These are phyloP conservation scores for Arthrobotrys megalospora DNA, from an alignment of 2,329 filamentous ascomycete genomes.

Conservation along the genomic window DNA sequence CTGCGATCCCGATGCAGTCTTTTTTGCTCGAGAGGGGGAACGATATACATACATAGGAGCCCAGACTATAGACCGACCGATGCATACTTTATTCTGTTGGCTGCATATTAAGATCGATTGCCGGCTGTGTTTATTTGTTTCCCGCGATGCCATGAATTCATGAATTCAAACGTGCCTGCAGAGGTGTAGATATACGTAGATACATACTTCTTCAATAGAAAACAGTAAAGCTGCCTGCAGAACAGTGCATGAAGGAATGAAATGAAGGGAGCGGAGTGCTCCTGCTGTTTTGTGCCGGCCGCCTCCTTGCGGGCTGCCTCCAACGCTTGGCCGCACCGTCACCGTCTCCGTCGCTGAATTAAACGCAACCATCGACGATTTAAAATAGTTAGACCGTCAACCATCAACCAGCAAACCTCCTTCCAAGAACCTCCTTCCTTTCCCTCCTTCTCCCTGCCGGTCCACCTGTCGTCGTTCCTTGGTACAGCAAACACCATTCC, in stretches of 20 bases:
- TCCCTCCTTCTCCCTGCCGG: not conserved
- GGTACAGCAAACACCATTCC: constrained; percentile 12
- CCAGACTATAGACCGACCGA: too few relatives aligned
- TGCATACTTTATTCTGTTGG: too few relatives aligned
- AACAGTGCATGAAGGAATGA: not conserved
- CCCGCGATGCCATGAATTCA: not conserved
- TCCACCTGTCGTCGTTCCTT: constrained; percentile 1
- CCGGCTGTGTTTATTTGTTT: too few relatives aligned
- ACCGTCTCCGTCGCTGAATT: not conserved
- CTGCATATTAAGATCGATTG: too few relatives aligned
- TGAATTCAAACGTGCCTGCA: not conserved
- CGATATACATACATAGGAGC: too few relatives aligned
- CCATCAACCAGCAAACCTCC: not conserved
- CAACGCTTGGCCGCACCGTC: constrained; percentile 7
- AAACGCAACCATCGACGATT: constrained; percentile 5
- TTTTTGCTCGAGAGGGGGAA: too few relatives aligned
- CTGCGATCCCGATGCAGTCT: not conserved
- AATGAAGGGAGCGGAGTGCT: constrained; percentile 1
- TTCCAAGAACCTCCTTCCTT: constrained; percentile 10
- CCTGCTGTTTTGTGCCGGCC: constrained; percentile 9
- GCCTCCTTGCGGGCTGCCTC: constrained; percentile 5
- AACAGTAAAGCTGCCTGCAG: not conserved
- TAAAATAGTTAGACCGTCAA: not conserved
- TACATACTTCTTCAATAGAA: not conserved
- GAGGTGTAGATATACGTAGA: not conserved